These are phyloP conservation scores for Aspergillus panamensis DNA, from an alignment of 495 filamentous ascomycete species.

Conservation along the genomic window DNA sequence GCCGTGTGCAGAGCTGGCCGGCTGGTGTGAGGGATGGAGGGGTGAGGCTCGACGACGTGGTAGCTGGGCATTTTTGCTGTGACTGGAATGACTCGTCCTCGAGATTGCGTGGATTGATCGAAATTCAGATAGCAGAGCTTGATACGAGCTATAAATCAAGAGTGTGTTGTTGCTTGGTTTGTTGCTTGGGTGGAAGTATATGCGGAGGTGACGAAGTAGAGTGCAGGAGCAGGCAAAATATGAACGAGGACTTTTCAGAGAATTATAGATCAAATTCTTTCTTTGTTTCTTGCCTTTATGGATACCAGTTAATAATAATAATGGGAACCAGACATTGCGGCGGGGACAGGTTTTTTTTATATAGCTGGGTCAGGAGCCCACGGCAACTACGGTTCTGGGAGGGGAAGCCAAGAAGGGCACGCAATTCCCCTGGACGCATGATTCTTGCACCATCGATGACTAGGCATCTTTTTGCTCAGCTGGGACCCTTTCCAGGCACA, in stretches of 20 bases:
- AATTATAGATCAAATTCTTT: constrained; percentile 20
- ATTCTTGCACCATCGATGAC: constrained; percentile 19
- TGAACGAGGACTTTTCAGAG: neutral
- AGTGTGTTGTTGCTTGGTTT: neutral
- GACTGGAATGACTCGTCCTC: neutral
- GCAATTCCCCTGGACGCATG: constrained; percentile 18
- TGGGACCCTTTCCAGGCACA: constrained; percentile 15
- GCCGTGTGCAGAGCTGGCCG: constrained; percentile 67
- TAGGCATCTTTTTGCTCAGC: neutral
- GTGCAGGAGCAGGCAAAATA: neutral
- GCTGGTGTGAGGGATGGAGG: constrained; percentile 58
- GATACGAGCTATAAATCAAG: neutral
- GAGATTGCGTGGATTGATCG: neutral
- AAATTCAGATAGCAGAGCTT: neutral
- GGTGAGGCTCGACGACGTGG: constrained; percentile 78
- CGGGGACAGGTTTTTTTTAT: constrained; percentile 26
- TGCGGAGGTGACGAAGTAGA: too few relatives aligned
- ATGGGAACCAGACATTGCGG: constrained; percentile 21
- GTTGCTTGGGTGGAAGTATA: neutral
- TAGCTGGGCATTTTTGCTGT: constrained; percentile 42
- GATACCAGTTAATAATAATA: constrained; percentile 2
- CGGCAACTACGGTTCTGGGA: constrained; percentile 14
- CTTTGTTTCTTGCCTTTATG: constrained; percentile 12
- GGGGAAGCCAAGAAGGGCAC: constrained; percentile 17
- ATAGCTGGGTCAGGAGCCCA: constrained; percentile 16